phyloP scores from a whole-genome alignment of 805 yeast species.

The Wickerhamiella siamensis region DNA sequence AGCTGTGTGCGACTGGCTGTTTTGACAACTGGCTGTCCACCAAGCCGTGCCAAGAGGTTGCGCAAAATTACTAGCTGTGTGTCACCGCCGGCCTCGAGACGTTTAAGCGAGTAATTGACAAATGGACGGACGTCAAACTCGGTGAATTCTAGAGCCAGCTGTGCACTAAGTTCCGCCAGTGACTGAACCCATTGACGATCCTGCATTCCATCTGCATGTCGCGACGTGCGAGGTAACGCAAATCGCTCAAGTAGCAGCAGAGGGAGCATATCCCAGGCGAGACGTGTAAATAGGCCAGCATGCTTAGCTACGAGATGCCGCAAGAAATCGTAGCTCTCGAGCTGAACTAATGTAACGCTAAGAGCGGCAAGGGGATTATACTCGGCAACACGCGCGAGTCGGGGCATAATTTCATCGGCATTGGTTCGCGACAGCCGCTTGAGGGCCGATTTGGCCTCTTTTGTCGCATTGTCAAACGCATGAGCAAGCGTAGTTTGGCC shows the following conservation, averaged over 20 bases:
- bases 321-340: slow-evolving; percentile 85
- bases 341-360: slow-evolving; percentile 55
- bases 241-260: slow-evolving; percentile 58
- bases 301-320: slow-evolving; percentile 65
- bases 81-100: slow-evolving; percentile 37
- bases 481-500: slow-evolving; percentile 38
- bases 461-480: slow-evolving; percentile 54
- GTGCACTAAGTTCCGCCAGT: slow-evolving; percentile 63
- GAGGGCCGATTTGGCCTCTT: slow-evolving; percentile 59
- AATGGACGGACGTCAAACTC: slow-evolving; percentile 49
- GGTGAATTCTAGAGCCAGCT: slow-evolving; percentile 43
- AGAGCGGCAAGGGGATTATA: slow-evolving; percentile 71
- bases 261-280: slow-evolving; percentile 77
- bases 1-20: slow-evolving; percentile 34
- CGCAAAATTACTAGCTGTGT: slow-evolving; percentile 42
- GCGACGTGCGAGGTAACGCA: slow-evolving; percentile 48
- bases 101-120: slow-evolving; percentile 43
- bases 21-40: slow-evolving; percentile 54
- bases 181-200: slow-evolving; percentile 77
- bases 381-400: slow-evolving; percentile 55
- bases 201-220: slow-evolving; percentile 66
- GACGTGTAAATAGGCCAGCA: slow-evolving; percentile 56
- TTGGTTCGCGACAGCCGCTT: slow-evolving; percentile 76
- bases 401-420: slow-evolving; percentile 54
- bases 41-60: slow-evolving; percentile 40